Conservation (phyloP, 768 basidiomycete species). For the Kondoa subrosea region DNA sequence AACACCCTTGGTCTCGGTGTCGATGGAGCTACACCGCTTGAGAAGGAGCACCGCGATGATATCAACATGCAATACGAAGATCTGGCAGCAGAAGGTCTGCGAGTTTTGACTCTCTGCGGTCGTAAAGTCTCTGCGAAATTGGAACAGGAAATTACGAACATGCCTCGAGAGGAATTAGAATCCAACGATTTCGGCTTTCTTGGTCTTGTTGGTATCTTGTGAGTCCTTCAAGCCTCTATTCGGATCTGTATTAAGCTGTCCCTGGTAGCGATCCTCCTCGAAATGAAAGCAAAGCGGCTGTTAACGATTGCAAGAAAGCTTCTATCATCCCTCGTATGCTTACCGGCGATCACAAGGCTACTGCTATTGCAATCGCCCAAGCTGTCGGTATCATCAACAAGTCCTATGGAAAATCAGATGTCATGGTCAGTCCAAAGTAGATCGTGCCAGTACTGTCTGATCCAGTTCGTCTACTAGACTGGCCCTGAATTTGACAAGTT, state of each 20-base stretch:
- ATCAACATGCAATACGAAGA: constrained; percentile 20
- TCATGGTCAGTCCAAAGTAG: constrained; percentile 25
- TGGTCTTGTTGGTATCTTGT: constrained; percentile 34
- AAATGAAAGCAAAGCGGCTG: constrained; percentile 32
- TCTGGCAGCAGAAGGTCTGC: constrained; percentile 33
- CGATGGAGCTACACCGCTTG: background rate
- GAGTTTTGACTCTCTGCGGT: constrained; percentile 32
- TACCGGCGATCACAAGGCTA: constrained; percentile 43
- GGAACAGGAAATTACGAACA: constrained; percentile 23
- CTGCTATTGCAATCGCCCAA: constrained; percentile 47
- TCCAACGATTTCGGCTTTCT: constrained; percentile 30
- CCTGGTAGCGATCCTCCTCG: constrained; percentile 31
- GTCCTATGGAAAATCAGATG: constrained; percentile 32
- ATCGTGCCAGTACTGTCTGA: background rate
- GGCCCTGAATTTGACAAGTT: constrained; percentile 34
- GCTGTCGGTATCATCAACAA: constrained; percentile 43
- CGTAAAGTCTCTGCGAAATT: constrained; percentile 14
- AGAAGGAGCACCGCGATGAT: constrained; percentile 1
- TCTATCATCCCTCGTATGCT: constrained; percentile 39
- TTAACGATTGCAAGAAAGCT: constrained; percentile 33
- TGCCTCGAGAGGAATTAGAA: constrained; percentile 32
- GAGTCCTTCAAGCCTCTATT: background rate
- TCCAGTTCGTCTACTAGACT: constrained; percentile 16
- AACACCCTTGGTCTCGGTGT: constrained; percentile 23
- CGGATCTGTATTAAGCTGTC: background rate